Conservation (phyloP, 2,329 filamentous ascomycete species). For the Ophiostoma sp. region DNA sequence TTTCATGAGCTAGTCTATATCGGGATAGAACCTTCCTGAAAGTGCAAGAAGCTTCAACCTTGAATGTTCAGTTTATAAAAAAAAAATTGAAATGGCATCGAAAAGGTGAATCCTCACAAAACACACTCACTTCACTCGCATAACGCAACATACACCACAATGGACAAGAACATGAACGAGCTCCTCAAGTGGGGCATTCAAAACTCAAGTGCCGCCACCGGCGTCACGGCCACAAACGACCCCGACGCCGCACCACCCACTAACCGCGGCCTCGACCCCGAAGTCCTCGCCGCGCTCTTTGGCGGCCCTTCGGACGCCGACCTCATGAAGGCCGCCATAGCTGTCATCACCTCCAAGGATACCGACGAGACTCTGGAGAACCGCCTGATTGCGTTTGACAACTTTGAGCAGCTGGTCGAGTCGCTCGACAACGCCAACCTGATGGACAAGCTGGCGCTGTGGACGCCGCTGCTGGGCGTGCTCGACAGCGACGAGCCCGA, state of each 20-base stretch:
- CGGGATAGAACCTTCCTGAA: conserved; percentile 36
- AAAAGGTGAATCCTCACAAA: not conserved
- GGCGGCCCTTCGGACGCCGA: conserved; percentile 87
- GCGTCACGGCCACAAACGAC: conserved; percentile 22
- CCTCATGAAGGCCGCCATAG: conserved; percentile 82
- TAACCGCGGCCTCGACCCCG: conserved; percentile 54
- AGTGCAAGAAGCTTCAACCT: conserved; percentile 27
- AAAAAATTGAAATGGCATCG: not conserved
- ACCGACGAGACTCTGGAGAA: conserved; percentile 60
- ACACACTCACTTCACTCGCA: not conserved
- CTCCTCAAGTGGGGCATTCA: conserved; percentile 39
- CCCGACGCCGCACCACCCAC: conserved; percentile 25
- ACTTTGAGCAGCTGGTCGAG: conserved; percentile 90
- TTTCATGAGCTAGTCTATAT: conserved; percentile 30
- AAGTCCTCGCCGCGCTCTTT: conserved; percentile 67
- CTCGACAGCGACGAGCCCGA: conserved; percentile 65
- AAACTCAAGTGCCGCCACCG: conserved; percentile 25
- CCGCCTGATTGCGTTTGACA: conserved; percentile 83
- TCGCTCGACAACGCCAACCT: conserved; percentile 96
- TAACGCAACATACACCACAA: conserved; percentile 23
- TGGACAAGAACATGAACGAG: conserved; percentile 36
- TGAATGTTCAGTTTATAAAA: not conserved
- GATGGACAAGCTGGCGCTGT: conserved; percentile 70
- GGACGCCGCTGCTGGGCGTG: conserved; percentile 70
- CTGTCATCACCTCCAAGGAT: conserved; percentile 52